Base-by-base conservation (phyloP, 2,329 filamentous ascomycete genomes). In the Diaporthe batatas region DNA sequence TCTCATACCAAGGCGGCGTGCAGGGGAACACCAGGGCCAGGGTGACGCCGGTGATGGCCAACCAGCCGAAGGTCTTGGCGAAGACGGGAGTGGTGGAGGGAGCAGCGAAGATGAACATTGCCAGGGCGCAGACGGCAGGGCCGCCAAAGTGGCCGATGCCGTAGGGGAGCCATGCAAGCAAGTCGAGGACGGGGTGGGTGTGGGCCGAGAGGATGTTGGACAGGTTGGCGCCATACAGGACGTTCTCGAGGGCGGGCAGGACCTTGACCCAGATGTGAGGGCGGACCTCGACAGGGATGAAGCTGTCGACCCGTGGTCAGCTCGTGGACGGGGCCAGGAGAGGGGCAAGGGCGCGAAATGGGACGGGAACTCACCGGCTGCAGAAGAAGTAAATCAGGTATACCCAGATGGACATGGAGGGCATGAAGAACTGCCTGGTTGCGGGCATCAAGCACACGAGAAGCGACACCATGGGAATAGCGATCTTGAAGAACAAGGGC, bases 1-100 rank as follows among this genome's bases (percentile, higher is more conserved):
- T 97, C 87, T 98, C 96, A 80, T 98, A 98, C 96, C 96, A 98
- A 1, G 96, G 96, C 34, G 96, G 94, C 32, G 95, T 96, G 86
- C 96, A 98, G 1, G 96, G 96, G 83, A 98, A 97, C 75, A 95
- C 83, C 70, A 98, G 88, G 84, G 98, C 95, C 76, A 97, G 95
- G 42, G 92, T 90, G 72, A 98, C 96, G 69, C 95, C 96, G 16
- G 92, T 86, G 75, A 98, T 90, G 84, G 95, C 96, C 90, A 98
- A 93, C 88, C 96, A 98, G 73, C 96, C 96, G 78, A 98, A 98
- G 67, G 92, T 91, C 77, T 92, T 92, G 21, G 94, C 94, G 80
- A 95, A 98, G 23, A 95, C 91, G 12, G 95, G 94, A 0, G 94
- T 89, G 0, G 93, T 95, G 75, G 94, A 94, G 1, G 96, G 96